Evolutionary conservation across 116 monocot species (phyloP).

Genomic region (Dioscorea cayenensis): DNA sequence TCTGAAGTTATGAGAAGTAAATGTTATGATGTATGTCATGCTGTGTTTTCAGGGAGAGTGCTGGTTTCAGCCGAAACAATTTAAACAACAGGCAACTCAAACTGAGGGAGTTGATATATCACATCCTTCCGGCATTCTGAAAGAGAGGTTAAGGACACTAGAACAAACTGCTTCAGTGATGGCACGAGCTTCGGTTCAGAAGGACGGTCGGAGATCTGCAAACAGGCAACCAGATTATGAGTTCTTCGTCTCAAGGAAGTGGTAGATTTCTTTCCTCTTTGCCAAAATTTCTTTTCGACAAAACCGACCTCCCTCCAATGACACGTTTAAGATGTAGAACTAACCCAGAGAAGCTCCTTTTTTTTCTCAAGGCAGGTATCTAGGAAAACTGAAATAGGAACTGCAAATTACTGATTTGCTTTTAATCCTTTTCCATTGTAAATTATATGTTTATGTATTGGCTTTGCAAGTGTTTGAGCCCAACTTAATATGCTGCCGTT

Average conservation of each 20-base stretch:
- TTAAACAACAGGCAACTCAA: neutral
- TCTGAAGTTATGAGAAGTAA: too few relatives aligned
- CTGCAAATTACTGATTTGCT: too few relatives aligned
- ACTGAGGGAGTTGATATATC: neutral
- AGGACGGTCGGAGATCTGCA: conserved; percentile 21
- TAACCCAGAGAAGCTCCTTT: neutral
- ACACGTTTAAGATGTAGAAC: neutral
- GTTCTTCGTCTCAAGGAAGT: conserved; percentile 53
- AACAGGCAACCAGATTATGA: conserved; percentile 65
- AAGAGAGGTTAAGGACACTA: conserved; percentile 44
- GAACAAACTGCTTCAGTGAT: conserved; percentile 42
- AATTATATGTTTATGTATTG: too few relatives aligned
- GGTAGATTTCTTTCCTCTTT: conserved; percentile 16
- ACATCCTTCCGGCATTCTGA: conserved; percentile 24
- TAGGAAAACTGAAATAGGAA: neutral
- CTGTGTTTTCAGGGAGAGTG: conserved; percentile 43
- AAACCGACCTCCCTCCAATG: neutral
- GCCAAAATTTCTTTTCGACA: neutral
- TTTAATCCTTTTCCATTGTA: too few relatives aligned
- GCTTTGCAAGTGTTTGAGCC: too few relatives aligned
- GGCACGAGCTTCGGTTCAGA: conserved; percentile 50
- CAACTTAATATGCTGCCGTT: too few relatives aligned
- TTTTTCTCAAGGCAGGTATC: neutral
- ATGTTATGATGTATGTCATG: neutral
- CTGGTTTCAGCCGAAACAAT: conserved; percentile 42